Evolutionary conservation across 352 stramenopile species (phyloP), one percentile per base, ranked within the genome.

Genomic region (Halophytophthora batemanensis): DNA sequence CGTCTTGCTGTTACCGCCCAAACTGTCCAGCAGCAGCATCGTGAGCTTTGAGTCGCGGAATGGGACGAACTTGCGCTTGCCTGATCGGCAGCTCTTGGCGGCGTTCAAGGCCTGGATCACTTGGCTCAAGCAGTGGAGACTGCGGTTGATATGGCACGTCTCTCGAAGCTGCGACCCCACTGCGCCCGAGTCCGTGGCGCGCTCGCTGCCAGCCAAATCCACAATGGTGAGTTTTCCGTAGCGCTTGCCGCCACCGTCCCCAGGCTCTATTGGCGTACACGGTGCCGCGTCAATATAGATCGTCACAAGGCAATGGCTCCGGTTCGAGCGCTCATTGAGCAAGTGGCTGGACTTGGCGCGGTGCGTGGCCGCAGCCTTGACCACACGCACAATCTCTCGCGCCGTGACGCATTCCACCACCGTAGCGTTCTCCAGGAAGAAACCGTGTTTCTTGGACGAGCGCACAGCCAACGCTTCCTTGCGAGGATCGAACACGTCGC

Each of bases 191-290:
- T 89, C 77, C 17, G 74, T 81, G 18, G 48, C 80, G 3, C 77
- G 77, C 38, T 90, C 80, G 38, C 80, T 90, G 0, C 77, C 80
- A 8, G 80, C 80, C 22, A 90, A 47, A 59, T 90, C 80, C 10
- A 90, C 80, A 34, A 91, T 77, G 8, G 77, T 89, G 33, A 91
- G 61, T 50, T 89, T 89, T 43, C 80, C 77, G 46, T 89, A 89
- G 31, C 72, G 80, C 37, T 84, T 83, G 1, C 65, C 55, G n/a
- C 37, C 52, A 10, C 56, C 39, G 23, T 10, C 11, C 13, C 58
- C 33, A 1, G 45, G 37, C 23, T 53, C 42, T 23, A 45, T 18
- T 31, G 61, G 39, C 18, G 40, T 64, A 10, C 77, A 14, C 3
- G 77, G 77, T 11, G 50, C 53, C 3, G 74, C 71, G 45, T 90